Percentiles rank a stretch among this genome's conserved stretches.
phyloP scores from a whole-genome alignment of 495 filamentous ascomycete genomes.

The Chlorociboria aeruginascens region DNA sequence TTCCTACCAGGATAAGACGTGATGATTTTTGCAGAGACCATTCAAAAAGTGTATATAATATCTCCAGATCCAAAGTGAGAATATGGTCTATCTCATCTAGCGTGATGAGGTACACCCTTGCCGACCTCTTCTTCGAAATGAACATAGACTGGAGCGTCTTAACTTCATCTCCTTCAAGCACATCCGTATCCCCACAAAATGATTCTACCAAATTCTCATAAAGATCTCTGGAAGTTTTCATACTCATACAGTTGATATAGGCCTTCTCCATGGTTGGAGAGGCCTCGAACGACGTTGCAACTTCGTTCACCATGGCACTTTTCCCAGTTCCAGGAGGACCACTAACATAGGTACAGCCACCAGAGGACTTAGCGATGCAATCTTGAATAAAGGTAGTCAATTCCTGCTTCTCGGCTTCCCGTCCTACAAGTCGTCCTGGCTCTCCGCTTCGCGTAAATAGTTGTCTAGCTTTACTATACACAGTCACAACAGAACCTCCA shows the following conservation, averaged over 20 bases:
- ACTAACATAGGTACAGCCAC: slow-evolving; percentile 90
- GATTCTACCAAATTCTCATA: slow-evolving; percentile 54
- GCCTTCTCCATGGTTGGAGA: slow-evolving; percentile 44
- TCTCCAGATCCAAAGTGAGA: slow-evolving; percentile 69
- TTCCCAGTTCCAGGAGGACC: slow-evolving; percentile 95
- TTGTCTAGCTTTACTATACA: slow-evolving; percentile 81
- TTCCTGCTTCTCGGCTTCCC: slow-evolving; percentile 66
- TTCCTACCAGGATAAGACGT: slow-evolving; percentile 72
- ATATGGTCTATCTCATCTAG: slow-evolving; percentile 95
- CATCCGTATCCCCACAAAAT: slow-evolving; percentile 35
- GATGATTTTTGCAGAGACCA: slow-evolving; percentile 77
- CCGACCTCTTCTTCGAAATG: slow-evolving; percentile 39
- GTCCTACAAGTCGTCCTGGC: slow-evolving; percentile 66
- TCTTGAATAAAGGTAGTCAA: slow-evolving; percentile 57
- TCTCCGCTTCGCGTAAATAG: slow-evolving; percentile 70
- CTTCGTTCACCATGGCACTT: slow-evolving; percentile 78
- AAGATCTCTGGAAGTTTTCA: slow-evolving; percentile 72
- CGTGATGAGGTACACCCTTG: slow-evolving; percentile 59
- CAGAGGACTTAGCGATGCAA: slow-evolving; percentile 43
- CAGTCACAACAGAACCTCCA: slow-evolving; percentile 42
- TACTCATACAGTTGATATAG: slow-evolving; percentile 93
- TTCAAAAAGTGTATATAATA: slow-evolving; percentile 84
- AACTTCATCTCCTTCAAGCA: slow-evolving; percentile 38
- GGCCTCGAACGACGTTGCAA: slow-evolving; percentile 42
- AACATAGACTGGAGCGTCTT: slow-evolving; percentile 52